Base-by-base conservation (phyloP, 768 basidiomycete genomes). In the Xanthoconium stramineum region DNA sequence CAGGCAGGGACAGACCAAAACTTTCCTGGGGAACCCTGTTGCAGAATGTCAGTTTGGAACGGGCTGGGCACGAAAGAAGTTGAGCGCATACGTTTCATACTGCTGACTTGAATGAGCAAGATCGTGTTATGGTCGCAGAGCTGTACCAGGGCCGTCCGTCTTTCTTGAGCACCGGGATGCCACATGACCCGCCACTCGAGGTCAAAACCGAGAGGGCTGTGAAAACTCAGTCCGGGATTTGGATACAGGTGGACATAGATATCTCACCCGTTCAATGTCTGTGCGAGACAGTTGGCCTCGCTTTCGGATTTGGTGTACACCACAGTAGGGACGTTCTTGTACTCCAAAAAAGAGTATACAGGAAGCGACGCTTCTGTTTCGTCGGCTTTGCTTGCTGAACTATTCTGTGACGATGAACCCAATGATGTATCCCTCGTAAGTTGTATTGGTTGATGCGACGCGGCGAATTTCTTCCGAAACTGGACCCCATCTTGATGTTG, bases 171-270 rank as follows among this genome's bases (percentile, higher is more conserved):
- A 33, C 69, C 64, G 5, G 64, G 65, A n/a, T 66, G 59, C 50
- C 68, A 73, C 44, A 63, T 61, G 19, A 78, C 71, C 15, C 71
- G 66, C 80, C 80, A 82, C 61, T 82, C 80, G 40, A 82, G 69
- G 65, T 82, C 81, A 30, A 82, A 79, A 8, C 81, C 81, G 11
- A 82, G 43, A 10, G 81, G 75, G 2, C 79, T 80, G 33, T 9
- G 40, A 35, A 53, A 53, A 15, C 12, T 59, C 43, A 54, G 48
- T 35, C 3, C 13, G 15, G 11, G 47, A 42, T 3, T 13, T 32
- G 45, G 39, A 33, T 3, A 28, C 7, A 11, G 33, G 20, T 6
- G 5, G 28, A 29, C 9, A 3, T 19, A n/a, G 15, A 12, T 17
- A 14, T 37, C 74, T 61, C 47, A 76, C 73, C 79, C 74, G 45